Evolutionary conservation across 148 eudicot species (phyloP).

Genomic region (Vaccinium corymbosum): DNA sequence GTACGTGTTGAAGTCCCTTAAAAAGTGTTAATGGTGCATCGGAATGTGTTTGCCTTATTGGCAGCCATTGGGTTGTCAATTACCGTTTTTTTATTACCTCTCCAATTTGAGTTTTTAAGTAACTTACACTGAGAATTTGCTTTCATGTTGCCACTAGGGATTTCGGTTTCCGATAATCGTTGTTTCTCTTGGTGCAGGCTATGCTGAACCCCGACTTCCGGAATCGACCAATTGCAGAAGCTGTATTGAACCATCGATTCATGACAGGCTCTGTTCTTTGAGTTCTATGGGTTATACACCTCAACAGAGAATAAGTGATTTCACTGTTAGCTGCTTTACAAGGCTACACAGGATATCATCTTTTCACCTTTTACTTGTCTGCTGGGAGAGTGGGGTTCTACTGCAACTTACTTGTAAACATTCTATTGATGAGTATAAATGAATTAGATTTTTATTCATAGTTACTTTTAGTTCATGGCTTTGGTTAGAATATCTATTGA

Average conservation of each 20-base stretch:
- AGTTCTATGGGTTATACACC: not conserved
- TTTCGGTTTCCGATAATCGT: not conserved
- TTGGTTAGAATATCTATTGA: not conserved
- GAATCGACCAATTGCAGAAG: slow-evolving; percentile 82
- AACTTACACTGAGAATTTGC: not conserved
- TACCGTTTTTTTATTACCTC: not conserved
- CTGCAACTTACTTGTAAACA: not conserved
- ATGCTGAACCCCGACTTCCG: slow-evolving; percentile 87
- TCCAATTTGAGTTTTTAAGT: not conserved
- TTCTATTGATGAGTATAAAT: not conserved
- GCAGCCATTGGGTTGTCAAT: too few species aligned
- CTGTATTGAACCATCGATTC: slow-evolving; percentile 80
- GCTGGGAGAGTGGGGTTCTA: not conserved
- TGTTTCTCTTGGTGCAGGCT: slow-evolving; percentile 46
- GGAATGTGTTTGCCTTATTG: too few species aligned
- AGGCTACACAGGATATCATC: not conserved
- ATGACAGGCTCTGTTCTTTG: slow-evolving; percentile 58
- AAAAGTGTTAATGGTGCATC: too few species aligned
- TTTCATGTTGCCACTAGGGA: too few species aligned
- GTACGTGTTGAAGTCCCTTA: too few species aligned
- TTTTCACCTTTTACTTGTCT: not conserved
- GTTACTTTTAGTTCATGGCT: not conserved
- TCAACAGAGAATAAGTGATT: not conserved
- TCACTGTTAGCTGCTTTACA: not conserved
- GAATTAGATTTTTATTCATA: not conserved